These are phyloP conservation scores for Haematococcus sp. DNA, from an alignment of 139 green algal genomes.

Conservation along the genomic window DNA sequence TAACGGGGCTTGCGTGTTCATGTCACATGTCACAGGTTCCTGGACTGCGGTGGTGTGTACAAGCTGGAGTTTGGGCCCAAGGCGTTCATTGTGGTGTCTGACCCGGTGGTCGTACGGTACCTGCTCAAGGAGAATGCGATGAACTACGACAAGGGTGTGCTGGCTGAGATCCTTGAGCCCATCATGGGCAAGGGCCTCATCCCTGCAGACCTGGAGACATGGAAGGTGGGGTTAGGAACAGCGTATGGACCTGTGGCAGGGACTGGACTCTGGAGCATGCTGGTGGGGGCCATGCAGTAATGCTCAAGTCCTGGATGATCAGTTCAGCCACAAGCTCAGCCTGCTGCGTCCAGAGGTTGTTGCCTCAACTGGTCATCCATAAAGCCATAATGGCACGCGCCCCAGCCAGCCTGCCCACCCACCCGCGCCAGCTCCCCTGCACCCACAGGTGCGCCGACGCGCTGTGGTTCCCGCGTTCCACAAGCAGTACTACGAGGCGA, in stretches of 20 bases:
- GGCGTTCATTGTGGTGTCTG: conserved; percentile 97
- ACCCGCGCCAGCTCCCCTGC: no score
- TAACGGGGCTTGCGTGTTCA: no score
- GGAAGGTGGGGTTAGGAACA: conserved; percentile 46
- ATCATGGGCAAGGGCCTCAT: conserved; percentile 99
- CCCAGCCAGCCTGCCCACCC: no score
- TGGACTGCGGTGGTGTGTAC: conserved; percentile 88
- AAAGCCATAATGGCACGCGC: no score
- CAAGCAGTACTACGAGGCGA: conserved; percentile 88
- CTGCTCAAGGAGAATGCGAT: conserved; percentile 91
- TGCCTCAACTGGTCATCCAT: no score
- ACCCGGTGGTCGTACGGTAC: conserved; percentile 89
- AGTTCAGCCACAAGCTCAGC: no score
- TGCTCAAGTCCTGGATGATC: no score
- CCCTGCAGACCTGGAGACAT: conserved; percentile 74
- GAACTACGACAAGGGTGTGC: conserved; percentile 96
- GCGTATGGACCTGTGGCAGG: not conserved
- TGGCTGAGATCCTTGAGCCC: conserved; percentile 98
- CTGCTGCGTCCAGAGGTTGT: no score
- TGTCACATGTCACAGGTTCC: conserved; percentile 63
- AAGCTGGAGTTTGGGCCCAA: conserved; percentile 98
- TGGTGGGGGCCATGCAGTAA: no score
- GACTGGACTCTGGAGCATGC: not conserved
- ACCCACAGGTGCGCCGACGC: conserved; percentile 57
- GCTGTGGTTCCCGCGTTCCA: conserved; percentile 96